Percentiles rank a stretch among this genome's conserved stretches.
These are phyloP conservation scores for Phoma sp. DNA, from an alignment of 2,329 filamentous ascomycete species.

Conservation along the genomic window DNA sequence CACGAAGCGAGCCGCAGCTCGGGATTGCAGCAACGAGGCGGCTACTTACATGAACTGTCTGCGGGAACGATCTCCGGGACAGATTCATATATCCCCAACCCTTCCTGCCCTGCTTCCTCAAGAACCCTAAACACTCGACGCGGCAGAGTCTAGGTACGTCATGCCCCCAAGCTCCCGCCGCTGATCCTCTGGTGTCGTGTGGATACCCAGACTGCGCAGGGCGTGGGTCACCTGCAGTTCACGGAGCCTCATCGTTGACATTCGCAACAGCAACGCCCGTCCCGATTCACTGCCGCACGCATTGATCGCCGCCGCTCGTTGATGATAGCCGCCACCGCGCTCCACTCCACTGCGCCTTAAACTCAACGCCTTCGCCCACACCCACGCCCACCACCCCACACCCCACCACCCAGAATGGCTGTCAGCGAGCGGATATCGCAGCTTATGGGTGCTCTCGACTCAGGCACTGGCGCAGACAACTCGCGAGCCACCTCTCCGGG, in stretches of 20 bases:
- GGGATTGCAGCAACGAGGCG: conserved; percentile 32
- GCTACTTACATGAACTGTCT: conserved; percentile 38
- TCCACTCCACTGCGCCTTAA: conserved; percentile 14
- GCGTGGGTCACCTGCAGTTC: conserved; percentile 18
- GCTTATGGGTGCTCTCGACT: conserved; percentile 50
- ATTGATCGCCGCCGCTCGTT: conserved; percentile 8
- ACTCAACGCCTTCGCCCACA: conserved; percentile 15
- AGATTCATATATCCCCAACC: neutral
- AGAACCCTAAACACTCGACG: neutral
- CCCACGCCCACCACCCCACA: conserved; percentile 21
- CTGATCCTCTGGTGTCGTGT: conserved; percentile 20
- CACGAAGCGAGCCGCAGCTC: conserved; percentile 20
- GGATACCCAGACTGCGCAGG: conserved; percentile 15
- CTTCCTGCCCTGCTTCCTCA: neutral
- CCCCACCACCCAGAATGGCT: conserved; percentile 43
- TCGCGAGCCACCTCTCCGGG: conserved; percentile 89
- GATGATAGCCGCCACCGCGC: conserved; percentile 10
- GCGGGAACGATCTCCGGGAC: conserved; percentile 13
- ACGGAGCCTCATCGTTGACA: conserved; percentile 16
- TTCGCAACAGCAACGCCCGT: conserved; percentile 2
- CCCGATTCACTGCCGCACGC: neutral
- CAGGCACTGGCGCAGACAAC: conserved; percentile 67
- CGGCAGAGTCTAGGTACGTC: conserved; percentile 16
- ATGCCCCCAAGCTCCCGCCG: conserved; percentile 11
- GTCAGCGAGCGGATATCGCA: conserved; percentile 52